Evolutionary conservation across 805 yeast species (phyloP), one percentile per base, ranked within the genome.

Genomic region (Kluyveromyces aestuarii): DNA sequence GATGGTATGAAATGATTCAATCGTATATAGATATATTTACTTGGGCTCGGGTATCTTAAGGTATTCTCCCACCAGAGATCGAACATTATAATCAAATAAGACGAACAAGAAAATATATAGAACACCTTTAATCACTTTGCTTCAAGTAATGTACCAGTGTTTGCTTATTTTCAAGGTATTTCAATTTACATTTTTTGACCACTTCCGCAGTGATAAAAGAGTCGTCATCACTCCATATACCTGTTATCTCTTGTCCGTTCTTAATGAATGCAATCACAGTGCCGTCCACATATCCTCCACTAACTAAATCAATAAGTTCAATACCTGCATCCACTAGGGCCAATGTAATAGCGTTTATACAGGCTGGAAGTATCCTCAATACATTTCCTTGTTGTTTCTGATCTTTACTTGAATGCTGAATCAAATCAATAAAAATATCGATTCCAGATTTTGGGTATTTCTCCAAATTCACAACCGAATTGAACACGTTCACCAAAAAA

Each of bases 391-490:
- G 43, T 27, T 39, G 41, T 13, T 14, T 27, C 35, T 46, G 42
- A 8, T 46, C 33, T 14, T 47, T 40, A 36, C 45, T 46, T 2
- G 48, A 36, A 25, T 48, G 47, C 37, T 50, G 50, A 27, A 90
- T 73, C 8, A 91, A 70, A 38, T 83, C 78, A 6, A 93, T 71
- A 52, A 82, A 83, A 14, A 91, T 75, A 59, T 84, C 93, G 49
- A 91, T 87, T 17, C 90, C 81, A 2, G 96, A 86, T 65, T 91
- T 91, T 5, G 98, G 97, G 63, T 93, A 93, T 52, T 82, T 81
- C 13, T 77, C 77, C 35, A 87, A 69, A 48, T 68, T 62, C 43
- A 72, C 60, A 37, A 68, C 67, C 40, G 69, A 63, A 35, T 66
- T 66, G 50, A 69, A 68, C 50, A 64, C 68, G 57, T 60, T 69